Percentiles rank a stretch among this genome's conserved stretches.
These are phyloP conservation scores for Sporobolomyces roseus DNA, from an alignment of 768 basidiomycete genomes.

Conservation along the genomic window DNA sequence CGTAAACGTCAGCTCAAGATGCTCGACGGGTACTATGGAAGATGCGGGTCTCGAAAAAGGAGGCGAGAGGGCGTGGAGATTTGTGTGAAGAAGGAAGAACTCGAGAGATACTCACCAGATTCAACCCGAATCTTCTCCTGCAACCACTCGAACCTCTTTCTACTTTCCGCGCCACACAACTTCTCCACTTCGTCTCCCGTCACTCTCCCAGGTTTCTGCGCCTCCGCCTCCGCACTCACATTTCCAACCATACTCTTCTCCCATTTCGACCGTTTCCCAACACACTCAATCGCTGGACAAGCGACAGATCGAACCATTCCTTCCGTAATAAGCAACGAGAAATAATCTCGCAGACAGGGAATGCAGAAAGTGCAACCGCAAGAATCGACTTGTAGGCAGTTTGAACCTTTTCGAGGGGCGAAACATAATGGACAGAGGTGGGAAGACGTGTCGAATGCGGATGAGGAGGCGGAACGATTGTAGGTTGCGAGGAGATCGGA, in stretches of 20 bases:
- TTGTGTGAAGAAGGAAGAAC: not conserved
- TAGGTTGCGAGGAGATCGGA: slow-evolving; percentile 1
- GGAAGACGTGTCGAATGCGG: not conserved
- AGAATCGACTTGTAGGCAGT: slow-evolving; percentile 10
- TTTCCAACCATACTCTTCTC: slow-evolving; percentile 9
- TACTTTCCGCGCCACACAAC: slow-evolving; percentile 35
- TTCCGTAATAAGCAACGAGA: slow-evolving; percentile 43
- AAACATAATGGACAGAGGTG: slow-evolving; percentile 31
- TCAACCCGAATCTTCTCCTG: slow-evolving; percentile 42
- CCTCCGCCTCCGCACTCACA: not conserved
- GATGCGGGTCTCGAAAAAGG: too few species aligned
- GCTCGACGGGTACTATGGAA: too few species aligned
- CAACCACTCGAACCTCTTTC: slow-evolving; percentile 39
- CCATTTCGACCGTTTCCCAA: slow-evolving; percentile 25
- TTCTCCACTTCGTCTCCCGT: slow-evolving; percentile 30
- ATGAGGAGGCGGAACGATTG: not conserved
- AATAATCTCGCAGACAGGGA: slow-evolving; percentile 41
- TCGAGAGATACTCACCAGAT: slow-evolving; percentile 35
- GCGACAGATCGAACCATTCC: slow-evolving; percentile 40
- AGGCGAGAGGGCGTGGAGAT: not conserved
- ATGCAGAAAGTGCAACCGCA: slow-evolving; percentile 38
- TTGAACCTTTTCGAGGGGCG: slow-evolving; percentile 5
- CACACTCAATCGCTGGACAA: slow-evolving; percentile 40
- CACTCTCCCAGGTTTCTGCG: slow-evolving; percentile 16
- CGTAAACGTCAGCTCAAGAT: too few species aligned